Conservation (phyloP, 73 alveolate genomes). For the Loxodes magnus region DNA sequence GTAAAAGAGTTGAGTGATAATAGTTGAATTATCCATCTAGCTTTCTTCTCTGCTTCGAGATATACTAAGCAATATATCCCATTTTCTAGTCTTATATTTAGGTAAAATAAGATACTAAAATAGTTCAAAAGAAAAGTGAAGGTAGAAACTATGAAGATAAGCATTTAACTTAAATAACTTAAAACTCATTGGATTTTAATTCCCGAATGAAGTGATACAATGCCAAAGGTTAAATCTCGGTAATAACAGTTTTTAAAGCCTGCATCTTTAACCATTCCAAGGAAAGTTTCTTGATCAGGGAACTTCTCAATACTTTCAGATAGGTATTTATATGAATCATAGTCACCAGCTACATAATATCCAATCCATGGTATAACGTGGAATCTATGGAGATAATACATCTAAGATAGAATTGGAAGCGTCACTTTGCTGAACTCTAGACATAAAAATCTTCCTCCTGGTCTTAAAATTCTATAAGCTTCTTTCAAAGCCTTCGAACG, state of each 20-base stretch:
- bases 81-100: too few relatives aligned
- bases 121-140: too few relatives aligned
- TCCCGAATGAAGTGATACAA: constrained; percentile 64
- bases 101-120: too few relatives aligned
- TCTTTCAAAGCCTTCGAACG: constrained; percentile 64
- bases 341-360: constrained; percentile 36
- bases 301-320: constrained; percentile 57
- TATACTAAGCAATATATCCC: too few relatives aligned
- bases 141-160: too few relatives aligned
- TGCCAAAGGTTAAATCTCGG: constrained; percentile 48
- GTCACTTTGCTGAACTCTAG: constrained; percentile 74
- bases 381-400: constrained; percentile 39
- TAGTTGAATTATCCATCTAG: too few relatives aligned
- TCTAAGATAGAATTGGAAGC: constrained; percentile 37
- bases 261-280: constrained; percentile 30
- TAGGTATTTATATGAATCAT: constrained; percentile 42
- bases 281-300: constrained; percentile 55
- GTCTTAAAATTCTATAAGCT: constrained; percentile 62
- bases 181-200: constrained; percentile 35
- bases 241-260: constrained; percentile 38
- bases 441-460: constrained; percentile 79
- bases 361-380: constrained; percentile 52
- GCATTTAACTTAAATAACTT: too few relatives aligned
- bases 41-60: too few relatives aligned
- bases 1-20: too few relatives aligned